Evolutionary conservation across 169 alveolate genomes (phyloP).

Genomic region (Eimeria maxima): DNA sequence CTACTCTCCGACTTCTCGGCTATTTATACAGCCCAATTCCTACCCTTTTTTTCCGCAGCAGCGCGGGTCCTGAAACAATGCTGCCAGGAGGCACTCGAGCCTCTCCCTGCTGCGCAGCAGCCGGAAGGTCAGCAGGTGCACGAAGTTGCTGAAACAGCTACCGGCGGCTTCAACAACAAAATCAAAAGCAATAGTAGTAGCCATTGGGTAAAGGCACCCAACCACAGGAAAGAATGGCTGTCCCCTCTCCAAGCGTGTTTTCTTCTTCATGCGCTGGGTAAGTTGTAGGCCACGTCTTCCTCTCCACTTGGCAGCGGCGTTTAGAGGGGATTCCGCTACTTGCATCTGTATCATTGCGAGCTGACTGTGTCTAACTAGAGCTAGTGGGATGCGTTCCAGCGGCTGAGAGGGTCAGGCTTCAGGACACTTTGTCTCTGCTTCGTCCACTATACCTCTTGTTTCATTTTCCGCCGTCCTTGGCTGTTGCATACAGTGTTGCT

Average conservation of each 20-base stretch:
- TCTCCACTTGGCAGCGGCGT: background rate
- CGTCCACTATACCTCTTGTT: background rate
- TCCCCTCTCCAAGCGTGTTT: constrained; percentile 13
- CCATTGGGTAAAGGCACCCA: background rate
- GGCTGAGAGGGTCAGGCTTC: background rate
- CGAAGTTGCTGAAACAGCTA: background rate
- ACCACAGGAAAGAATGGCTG: background rate
- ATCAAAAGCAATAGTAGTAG: background rate
- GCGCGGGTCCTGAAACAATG: constrained; percentile 35
- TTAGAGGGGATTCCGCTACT: background rate
- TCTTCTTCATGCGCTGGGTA: constrained; percentile 45
- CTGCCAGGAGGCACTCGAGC: background rate
- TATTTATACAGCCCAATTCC: constrained; percentile 40
- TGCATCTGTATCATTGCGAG: background rate
- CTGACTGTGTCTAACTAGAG: background rate
- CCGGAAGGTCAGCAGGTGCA: background rate
- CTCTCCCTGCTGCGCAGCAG: background rate
- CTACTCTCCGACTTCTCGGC: constrained; percentile 62
- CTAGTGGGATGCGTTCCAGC: background rate
- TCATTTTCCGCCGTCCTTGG: background rate
- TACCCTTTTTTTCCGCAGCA: constrained; percentile 47
- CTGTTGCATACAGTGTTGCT: background rate
- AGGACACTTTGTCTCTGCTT: background rate
- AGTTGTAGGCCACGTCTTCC: background rate
- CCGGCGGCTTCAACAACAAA: background rate